Evolutionary conservation across 371 early-diverging fungal genomes (phyloP), one percentile per base, ranked within the genome.

Genomic region (Dinochytrium kinnereticum): DNA sequence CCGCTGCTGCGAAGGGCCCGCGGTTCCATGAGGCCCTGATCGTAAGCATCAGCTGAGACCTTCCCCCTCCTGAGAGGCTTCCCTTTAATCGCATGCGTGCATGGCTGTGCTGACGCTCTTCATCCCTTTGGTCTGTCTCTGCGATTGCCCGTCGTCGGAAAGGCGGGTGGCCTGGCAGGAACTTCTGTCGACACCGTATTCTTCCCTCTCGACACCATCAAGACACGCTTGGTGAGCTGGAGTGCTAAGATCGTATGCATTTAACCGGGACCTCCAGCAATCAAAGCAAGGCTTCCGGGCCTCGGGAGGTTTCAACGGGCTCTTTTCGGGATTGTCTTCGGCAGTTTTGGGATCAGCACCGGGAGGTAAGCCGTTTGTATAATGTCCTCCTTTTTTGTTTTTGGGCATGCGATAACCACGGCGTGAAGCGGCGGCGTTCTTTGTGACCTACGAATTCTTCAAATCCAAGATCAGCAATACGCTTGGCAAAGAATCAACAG

Each of bases 291-390:
- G 98, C 30, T 98, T 98, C 73, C 78, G 86, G 30, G 91, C 91
- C 10, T 89, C 95, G 30, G 98, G 98, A 53, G 97, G 97, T 26
- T 95, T 97, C 85, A 87, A 88, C 61, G 95, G 96, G 30, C 89
- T 98, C 57, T 98, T 96, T 78, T 89, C 91, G 37, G 98, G 98
- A 1, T 82, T 98, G 33, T 89, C 93, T 10, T 92, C 94, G n/a
- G 96, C 95, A 3, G 91, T 96, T 21, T 86, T 95, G 76, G 98
- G 97, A 19, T 95, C 95, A 40, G 95, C 97, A 5, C 98, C 98
- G 1, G 90, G 90, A 77, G 95, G 95, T 93, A 5, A 19, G 19
- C n/a, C n/a, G n/a, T n/a, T n/a, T n/a, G n/a, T n/a, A n/a, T n/a
- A n/a, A n/a, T n/a, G n/a, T n/a, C n/a, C n/a, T n/a, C n/a, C n/a